phyloP scores from a whole-genome alignment of 2,329 filamentous ascomycete genomes.

The Lasiodiplodia sp. region DNA sequence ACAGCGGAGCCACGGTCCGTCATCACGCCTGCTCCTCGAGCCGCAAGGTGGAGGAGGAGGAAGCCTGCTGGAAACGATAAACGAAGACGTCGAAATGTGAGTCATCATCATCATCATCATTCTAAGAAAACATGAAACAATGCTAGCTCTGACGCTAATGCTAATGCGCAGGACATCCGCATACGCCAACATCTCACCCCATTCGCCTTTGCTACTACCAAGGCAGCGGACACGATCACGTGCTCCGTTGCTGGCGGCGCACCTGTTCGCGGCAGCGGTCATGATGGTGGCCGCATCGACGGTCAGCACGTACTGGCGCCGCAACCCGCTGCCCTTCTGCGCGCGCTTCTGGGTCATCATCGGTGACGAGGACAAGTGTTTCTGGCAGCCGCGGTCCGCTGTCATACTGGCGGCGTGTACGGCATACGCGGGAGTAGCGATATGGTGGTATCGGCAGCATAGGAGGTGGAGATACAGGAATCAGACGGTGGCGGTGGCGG shows the following conservation, averaged over 20 bases:
- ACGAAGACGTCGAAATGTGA: neutral
- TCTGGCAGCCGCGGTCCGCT: neutral
- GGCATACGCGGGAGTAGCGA: neutral
- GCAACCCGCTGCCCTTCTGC: neutral
- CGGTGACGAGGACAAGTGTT: neutral
- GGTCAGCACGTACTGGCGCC: neutral
- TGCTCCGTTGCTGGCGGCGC: no score
- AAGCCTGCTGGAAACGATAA: neutral
- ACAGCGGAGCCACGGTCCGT: neutral
- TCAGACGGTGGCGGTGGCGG: neutral
- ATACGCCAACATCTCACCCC: neutral
- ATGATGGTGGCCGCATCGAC: neutral
- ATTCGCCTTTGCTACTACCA: neutral
- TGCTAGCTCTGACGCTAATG: no score
- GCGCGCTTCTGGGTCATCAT: neutral
- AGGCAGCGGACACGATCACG: neutral
- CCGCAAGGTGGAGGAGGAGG: no score
- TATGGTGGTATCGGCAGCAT: neutral
- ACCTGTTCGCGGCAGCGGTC: neutral
- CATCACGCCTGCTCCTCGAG: no score
- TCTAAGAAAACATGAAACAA: no score
- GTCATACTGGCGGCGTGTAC: neutral
- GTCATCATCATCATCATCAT: neutral
- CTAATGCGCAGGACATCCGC: no score
- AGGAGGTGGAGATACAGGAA: neutral